Base-by-base conservation (phyloP, 345 rosid genomes). In the Eutrema japonicum region DNA sequence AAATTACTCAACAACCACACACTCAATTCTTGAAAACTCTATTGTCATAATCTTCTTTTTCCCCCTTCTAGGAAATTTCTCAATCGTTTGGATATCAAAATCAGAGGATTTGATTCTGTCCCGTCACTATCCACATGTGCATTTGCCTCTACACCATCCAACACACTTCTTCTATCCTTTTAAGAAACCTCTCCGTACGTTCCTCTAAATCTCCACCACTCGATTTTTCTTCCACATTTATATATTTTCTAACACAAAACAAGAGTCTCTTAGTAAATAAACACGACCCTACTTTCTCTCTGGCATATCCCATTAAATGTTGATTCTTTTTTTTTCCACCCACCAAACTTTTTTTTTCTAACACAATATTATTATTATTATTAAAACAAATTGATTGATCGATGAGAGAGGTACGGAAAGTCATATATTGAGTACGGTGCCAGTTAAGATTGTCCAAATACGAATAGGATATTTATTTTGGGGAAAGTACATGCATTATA, bases 401-500 rank as follows among this genome's bases (percentile, higher is more conserved):
- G 74, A 63, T 70, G 61, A 32, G 45, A 55, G 47, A 73, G 66
- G 81, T 78, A 73, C 81, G 81, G 81, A 73, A 61, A 75, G 74
- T 78, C 70, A 46, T 72, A 77, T 18, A 38, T 47, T 30, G 81
- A 63, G 78, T 78, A 78, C 81, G 78, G 81, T 78, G 81, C 81
- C 81, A 78, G 78, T 62, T 78, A 73, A 78, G 36, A 68, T 37
- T 72, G 78, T 76, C 71, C 41, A 64, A 49, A 63, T 38, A 70
- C 12, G 74, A 47, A 67, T 69, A 29, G 14, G 79, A 75, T 75
- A 68, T 49, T 16, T 52, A 26, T 41, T 13, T 45, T 1, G 26
- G 26, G n/a, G 8, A 51, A 67, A 69, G 75, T 76, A 70, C 66
- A 64, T 76, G 60, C 68, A 75, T 68, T 62, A 47, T 49, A 29